Evolutionary conservation across 2,329 filamentous ascomycete genomes (phyloP), one percentile per base, ranked within the genome.

Genomic region (Pseudogymnoascus sp.): DNA sequence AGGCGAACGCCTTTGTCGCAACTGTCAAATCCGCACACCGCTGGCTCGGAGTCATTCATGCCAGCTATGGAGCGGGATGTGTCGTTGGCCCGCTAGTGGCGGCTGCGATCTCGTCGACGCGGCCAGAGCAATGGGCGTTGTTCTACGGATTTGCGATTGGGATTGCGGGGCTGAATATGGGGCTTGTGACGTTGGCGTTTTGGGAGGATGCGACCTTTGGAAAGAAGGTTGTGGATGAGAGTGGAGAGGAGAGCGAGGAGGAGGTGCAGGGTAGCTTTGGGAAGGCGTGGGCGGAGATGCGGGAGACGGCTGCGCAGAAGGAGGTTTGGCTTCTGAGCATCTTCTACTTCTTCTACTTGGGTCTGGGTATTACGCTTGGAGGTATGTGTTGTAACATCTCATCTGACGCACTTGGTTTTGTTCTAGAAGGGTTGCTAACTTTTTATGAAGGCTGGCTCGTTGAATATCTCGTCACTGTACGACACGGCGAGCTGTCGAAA

Each of bases 331-430:
- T 85, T 0, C 69, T 88, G 2, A 84, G 84, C 59, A 62, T 85
- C 1, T 88, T 86, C 71, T 88, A 84, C 74, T 88, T 88, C 73
- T 86, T 87, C 70, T 82, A 83, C 61, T 75, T 88, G 0, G 85
- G 86, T 0, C 80, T 79, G 0, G 71, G 70, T 1, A 78, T 85
- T 2, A 88, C 85, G 0, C 81, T 83, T 12, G 65, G 65, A 10
- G 77, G 78, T 72, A 68, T 33, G 70, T 63, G 8, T 19, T 28
- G 31, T 31, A 31, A 3, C 14, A 5, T 31, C 24, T 11, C 46
- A 31, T 31, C 8, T 8, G 31, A 10, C 2, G 4, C 31, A 3
- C 2, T 28, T 53, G n/a, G 14, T 6, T 31, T 53, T 16, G 4
- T 19, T 19, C 1, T 19, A 12, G 26, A 26, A 53, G n/a, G 11